Evolutionary conservation across 108 stramenopile species (phyloP).

Genomic region (Cylindrotheca fusiformis): DNA sequence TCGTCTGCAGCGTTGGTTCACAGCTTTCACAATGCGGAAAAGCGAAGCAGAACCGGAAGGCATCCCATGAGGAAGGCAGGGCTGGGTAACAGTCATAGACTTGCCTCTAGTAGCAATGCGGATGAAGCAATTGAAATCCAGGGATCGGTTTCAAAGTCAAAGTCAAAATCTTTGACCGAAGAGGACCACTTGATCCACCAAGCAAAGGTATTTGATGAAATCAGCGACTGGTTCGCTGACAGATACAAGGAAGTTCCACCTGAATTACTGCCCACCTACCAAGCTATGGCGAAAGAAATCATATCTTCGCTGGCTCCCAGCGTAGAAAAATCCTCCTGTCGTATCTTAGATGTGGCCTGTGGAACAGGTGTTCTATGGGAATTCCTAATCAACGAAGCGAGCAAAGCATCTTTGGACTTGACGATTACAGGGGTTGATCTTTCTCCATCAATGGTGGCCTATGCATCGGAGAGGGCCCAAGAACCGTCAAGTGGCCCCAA

Average conservation of each 20-base stretch:
- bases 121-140: too few species aligned
- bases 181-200: constrained; percentile 14
- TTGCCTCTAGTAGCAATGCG: too few species aligned
- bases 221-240: constrained; percentile 17
- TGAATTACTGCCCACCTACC: constrained; percentile 10
- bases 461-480: constrained; percentile 14
- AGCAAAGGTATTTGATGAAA: constrained; percentile 14
- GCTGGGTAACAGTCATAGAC: too few species aligned
- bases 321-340: too few species aligned
- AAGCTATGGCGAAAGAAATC: constrained; percentile 20
- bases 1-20: too few species aligned
- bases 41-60: too few species aligned
- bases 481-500: neutral
- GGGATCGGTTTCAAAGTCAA: too few species aligned
- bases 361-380: constrained; percentile 34
- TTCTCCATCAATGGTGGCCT: constrained; percentile 22
- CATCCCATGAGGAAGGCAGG: too few species aligned
- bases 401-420: constrained; percentile 12
- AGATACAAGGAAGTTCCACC: constrained; percentile 12
- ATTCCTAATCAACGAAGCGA: constrained; percentile 25
- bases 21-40: too few species aligned
- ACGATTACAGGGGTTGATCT: constrained; percentile 31
- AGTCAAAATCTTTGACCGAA: neutral
- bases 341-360: constrained; percentile 38
- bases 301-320: too few species aligned